A percentile compares a stretch with the other conserved stretches of the same genome.
These are phyloP conservation scores for Podosphaera leucotricha DNA, from an alignment of 2,329 filamentous ascomycete genomes.

Conservation along the genomic window DNA sequence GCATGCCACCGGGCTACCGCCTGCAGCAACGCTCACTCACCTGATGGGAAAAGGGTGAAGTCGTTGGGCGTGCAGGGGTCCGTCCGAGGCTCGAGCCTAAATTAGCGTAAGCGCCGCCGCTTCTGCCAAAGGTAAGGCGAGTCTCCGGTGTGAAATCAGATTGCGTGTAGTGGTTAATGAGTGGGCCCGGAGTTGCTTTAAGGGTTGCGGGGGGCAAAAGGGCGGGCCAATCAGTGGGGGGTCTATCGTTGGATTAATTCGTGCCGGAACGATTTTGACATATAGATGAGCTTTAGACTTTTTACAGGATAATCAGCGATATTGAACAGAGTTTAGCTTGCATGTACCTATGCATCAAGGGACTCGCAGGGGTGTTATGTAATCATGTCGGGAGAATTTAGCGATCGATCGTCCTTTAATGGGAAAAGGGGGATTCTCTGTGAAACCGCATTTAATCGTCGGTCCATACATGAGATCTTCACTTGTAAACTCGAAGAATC, in stretches of 20 bases:
- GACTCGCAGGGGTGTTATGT: neutral
- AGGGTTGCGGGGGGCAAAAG: too few relatives aligned
- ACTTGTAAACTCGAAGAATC: neutral
- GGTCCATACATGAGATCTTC: neutral
- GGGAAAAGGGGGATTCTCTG: neutral
- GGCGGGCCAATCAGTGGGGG: neutral
- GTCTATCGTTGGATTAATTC: neutral
- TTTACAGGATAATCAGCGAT: neutral
- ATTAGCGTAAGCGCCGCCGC: too few relatives aligned
- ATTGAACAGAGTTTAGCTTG: neutral
- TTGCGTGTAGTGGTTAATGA: too few relatives aligned
- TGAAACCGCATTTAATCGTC: neutral
- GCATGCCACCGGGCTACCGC: too few relatives aligned
- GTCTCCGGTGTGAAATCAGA: too few relatives aligned
- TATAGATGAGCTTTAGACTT: neutral
- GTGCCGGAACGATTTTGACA: neutral
- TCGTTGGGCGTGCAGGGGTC: too few relatives aligned
- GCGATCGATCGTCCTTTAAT: neutral
- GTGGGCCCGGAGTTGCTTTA: too few relatives aligned
- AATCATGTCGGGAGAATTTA: neutral
- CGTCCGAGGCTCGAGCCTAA: too few relatives aligned
- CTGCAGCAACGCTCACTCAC: too few relatives aligned
- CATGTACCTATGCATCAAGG: neutral
- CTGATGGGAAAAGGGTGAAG: too few relatives aligned
- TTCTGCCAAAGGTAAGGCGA: too few relatives aligned